Evolutionary conservation across 73 alveolate species (phyloP).

Genomic region (Paramecium primaurelia): DNA sequence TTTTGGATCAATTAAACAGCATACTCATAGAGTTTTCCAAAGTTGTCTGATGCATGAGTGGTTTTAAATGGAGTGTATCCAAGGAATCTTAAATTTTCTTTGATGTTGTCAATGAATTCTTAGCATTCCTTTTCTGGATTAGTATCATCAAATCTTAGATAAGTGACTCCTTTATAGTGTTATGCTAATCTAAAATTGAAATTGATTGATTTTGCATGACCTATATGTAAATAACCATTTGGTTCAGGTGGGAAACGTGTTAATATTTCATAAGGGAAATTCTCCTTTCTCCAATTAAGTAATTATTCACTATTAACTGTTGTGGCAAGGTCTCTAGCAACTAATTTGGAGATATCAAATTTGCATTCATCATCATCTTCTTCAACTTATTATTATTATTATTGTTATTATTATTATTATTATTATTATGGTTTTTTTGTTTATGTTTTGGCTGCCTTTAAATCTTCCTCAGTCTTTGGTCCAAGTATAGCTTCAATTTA

Average conservation of each 20-base stretch:
- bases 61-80: slow-evolving; percentile 95
- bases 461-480: slow-evolving; percentile 53
- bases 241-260: slow-evolving; percentile 99
- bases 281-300: slow-evolving; percentile 48
- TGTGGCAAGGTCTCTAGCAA: slow-evolving; percentile 59
- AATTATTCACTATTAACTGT: slow-evolving; percentile 36
- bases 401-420: slow-evolving; percentile 20
- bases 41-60: slow-evolving; percentile 94
- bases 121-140: slow-evolving; percentile 97
- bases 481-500: slow-evolving; percentile 56
- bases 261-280: slow-evolving; percentile 61
- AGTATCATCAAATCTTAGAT: slow-evolving; percentile 98
- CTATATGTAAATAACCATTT: slow-evolving; percentile 99
- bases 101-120: slow-evolving; percentile 94
- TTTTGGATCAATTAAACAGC: slow-evolving; percentile 87
- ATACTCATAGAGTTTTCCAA: slow-evolving; percentile 87
- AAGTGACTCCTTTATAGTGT: slow-evolving; percentile 88
- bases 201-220: slow-evolving; percentile 99
- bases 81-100: slow-evolving; percentile 87
- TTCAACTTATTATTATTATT: not conserved
- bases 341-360: slow-evolving; percentile 27
- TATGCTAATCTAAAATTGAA: slow-evolving; percentile 93
- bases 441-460: not conserved
- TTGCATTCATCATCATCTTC: slow-evolving; percentile 46
- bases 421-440: not conserved